A percentile compares a stretch with the other conserved stretches of the same genome.
Evolutionary conservation across 163 green algal genomes (phyloP).

Genomic region (Trebouxiophyceae sp.): DNA sequence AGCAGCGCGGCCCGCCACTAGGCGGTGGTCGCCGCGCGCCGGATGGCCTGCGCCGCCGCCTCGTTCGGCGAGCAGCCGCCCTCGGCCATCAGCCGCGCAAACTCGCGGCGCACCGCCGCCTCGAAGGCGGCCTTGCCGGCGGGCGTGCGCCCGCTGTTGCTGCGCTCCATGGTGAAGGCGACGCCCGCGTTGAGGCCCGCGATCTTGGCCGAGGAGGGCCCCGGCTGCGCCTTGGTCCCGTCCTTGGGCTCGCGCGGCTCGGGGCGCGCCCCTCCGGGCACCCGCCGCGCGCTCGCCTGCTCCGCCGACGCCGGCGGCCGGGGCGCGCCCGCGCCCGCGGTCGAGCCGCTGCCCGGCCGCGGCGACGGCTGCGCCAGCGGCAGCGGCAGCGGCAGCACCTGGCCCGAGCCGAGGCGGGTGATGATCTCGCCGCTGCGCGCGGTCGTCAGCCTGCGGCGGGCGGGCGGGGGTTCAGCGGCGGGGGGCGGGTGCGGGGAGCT

Average conservation of each 20-base stretch:
- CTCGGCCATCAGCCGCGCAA: slow-evolving; percentile 9
- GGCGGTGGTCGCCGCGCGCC: neutral
- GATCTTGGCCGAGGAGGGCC: neutral
- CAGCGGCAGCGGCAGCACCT: neutral
- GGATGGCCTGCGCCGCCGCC: slow-evolving; percentile 12
- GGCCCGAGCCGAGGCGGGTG: neutral
- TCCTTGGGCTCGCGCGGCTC: neutral
- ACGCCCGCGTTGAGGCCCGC: neutral
- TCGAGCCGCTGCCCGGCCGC: neutral
- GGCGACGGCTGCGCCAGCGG: neutral
- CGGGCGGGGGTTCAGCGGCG: no score
- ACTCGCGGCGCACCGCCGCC: slow-evolving; percentile 10
- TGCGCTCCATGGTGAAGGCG: neutral
- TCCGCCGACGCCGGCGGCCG: no score
- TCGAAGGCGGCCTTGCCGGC: slow-evolving; percentile 6
- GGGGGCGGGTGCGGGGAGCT: no score
- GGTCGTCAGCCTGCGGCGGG: neutral
- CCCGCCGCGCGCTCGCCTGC: no score
- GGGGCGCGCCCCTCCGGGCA: no score
- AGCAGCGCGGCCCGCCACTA: no score
- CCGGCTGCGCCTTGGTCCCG: neutral
- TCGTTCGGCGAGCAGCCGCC: slow-evolving; percentile 13
- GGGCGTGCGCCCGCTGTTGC: neutral
- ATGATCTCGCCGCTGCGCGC: neutral
- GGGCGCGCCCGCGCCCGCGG: no score